Percentiles rank a stretch among this genome's conserved stretches.
phyloP scores from a whole-genome alignment of 257 asterid genomes.

The Asclepias syriaca region DNA sequence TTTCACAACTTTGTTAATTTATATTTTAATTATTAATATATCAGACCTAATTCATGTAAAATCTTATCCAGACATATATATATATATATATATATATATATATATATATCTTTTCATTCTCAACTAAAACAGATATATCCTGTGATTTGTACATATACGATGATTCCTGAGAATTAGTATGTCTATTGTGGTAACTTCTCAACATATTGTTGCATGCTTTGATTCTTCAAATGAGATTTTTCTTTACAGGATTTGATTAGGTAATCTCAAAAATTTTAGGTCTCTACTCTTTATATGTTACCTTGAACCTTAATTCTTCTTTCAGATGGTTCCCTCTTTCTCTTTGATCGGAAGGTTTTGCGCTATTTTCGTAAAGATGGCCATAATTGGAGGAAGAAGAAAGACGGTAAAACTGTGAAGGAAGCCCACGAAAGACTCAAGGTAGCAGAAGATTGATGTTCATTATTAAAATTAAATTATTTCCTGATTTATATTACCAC shows the following conservation, averaged over 20 bases:
- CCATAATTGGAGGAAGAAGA: conserved; percentile 94
- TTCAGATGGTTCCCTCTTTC: conserved; percentile 89
- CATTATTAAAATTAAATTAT: background rate
- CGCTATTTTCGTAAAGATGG: conserved; percentile 91
- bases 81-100: no score
- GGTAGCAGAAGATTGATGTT: conserved; percentile 29
- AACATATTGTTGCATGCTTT: background rate
- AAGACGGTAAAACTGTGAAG: conserved; percentile 88
- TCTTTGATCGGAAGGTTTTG: conserved; percentile 86
- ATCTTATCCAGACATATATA: no score
- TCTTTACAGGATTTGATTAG: background rate
- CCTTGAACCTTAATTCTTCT: conserved; percentile 16
- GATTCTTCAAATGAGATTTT: background rate
- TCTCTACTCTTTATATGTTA: conserved; percentile 4
- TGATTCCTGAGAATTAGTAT: background rate
- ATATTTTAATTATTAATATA: no score
- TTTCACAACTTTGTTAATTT: background rate
- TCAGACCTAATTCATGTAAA: no score
- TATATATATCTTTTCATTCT: no score
- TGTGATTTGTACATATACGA: background rate
- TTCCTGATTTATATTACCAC: background rate
- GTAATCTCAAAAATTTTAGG: conserved; percentile 8
- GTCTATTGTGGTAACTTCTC: background rate
- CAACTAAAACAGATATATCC: no score
- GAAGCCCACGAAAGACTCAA: conserved; percentile 97